phyloP scores from a whole-genome alignment of 1,139 yeast genomes.

The Lodderomyces margitis region DNA sequence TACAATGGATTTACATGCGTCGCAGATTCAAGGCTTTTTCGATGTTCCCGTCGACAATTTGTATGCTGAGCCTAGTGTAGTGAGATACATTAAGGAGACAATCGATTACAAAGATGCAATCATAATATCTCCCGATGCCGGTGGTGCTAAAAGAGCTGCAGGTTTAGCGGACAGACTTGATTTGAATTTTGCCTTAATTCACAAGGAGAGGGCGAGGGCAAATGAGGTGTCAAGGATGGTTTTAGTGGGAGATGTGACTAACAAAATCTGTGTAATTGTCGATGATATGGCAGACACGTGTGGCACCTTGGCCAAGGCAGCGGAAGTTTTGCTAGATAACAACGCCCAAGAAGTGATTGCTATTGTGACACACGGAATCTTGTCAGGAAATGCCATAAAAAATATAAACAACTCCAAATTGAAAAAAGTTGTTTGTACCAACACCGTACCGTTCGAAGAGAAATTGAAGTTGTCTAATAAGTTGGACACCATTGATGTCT shows the following conservation, averaged over 20 bases:
- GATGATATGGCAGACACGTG: slow-evolving; percentile 89
- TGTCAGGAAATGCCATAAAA: slow-evolving; percentile 67
- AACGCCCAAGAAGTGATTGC: slow-evolving; percentile 77
- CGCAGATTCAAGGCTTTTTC: slow-evolving; percentile 83
- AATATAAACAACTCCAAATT: slow-evolving; percentile 58
- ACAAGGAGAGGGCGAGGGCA: slow-evolving; percentile 78
- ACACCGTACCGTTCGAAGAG: slow-evolving; percentile 68
- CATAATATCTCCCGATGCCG: slow-evolving; percentile 74
- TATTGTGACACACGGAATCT: slow-evolving; percentile 77
- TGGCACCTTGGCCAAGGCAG: slow-evolving; percentile 77
- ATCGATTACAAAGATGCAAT: slow-evolving; percentile 49
- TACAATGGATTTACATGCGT: slow-evolving; percentile 81
- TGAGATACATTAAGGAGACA: slow-evolving; percentile 62
- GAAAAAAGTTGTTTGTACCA: slow-evolving; percentile 67
- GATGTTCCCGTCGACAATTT: slow-evolving; percentile 78
- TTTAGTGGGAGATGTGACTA: slow-evolving; percentile 72
- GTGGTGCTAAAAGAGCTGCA: slow-evolving; percentile 84
- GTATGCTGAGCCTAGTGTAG: slow-evolving; percentile 76
- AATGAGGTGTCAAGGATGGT: slow-evolving; percentile 77
- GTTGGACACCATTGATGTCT: slow-evolving; percentile 66
- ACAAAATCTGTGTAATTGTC: slow-evolving; percentile 66
- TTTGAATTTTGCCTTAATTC: slow-evolving; percentile 74
- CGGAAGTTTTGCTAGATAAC: slow-evolving; percentile 56
- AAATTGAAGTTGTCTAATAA: slow-evolving; percentile 49
- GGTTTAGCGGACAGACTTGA: slow-evolving; percentile 76